Evolutionary conservation across 2,329 filamentous ascomycete species (phyloP).

Genomic region (Colletotrichum coccodes): DNA sequence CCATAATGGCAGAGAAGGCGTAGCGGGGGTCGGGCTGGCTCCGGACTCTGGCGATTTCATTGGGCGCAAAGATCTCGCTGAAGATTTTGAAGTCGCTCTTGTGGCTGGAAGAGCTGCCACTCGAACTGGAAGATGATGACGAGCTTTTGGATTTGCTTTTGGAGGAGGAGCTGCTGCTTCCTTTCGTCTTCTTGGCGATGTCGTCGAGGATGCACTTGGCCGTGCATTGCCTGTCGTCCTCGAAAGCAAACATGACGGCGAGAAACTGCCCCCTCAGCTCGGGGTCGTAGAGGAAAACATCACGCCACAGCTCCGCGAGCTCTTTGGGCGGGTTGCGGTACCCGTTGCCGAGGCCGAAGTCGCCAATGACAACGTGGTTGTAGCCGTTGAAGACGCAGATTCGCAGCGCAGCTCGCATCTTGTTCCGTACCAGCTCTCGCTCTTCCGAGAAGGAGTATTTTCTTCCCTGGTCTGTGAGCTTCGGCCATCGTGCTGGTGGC

Average conservation of each 20-base stretch:
- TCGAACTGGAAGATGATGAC: constrained; percentile 40
- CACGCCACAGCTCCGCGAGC: constrained; percentile 73
- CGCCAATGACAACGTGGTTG: constrained; percentile 68
- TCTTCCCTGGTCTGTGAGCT: constrained; percentile 73
- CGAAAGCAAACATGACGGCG: constrained; percentile 73
- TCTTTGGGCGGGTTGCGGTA: constrained; percentile 74
- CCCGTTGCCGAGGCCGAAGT: constrained; percentile 72
- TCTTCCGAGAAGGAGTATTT: constrained; percentile 79
- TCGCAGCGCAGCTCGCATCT: constrained; percentile 76
- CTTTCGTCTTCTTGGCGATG: constrained; percentile 59
- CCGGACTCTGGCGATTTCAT: constrained; percentile 61
- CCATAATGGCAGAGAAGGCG: constrained; percentile 41
- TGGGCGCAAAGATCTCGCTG: constrained; percentile 58
- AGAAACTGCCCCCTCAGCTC: constrained; percentile 71
- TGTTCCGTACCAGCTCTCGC: constrained; percentile 76
- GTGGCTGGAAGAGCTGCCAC: constrained; percentile 39
- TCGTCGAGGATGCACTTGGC: constrained; percentile 64
- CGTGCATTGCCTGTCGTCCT: constrained; percentile 65
- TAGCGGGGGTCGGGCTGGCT: constrained; percentile 65
- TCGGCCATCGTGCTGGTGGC: constrained; percentile 77
- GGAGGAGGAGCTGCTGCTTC: constrained; percentile 37
- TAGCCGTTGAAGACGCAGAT: constrained; percentile 73
- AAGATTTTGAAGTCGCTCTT: constrained; percentile 64
- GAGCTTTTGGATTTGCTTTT: constrained; percentile 47
- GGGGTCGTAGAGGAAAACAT: constrained; percentile 70